Evolutionary conservation across 768 basidiomycete species (phyloP).

Genomic region (Coprinopsis strossmayeri): DNA sequence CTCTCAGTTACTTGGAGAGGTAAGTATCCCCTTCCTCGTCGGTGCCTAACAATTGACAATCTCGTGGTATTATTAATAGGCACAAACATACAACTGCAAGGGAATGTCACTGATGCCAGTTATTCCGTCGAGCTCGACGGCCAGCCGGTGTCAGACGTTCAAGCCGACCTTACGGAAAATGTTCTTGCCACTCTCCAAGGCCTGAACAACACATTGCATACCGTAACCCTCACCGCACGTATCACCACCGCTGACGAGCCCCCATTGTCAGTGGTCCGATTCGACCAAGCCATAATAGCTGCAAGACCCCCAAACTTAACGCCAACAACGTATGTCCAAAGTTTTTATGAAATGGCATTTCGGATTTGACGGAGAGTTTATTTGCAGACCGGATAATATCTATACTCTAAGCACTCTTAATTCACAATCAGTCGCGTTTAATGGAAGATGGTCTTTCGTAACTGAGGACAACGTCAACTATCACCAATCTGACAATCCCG

Average conservation of each 20-base stretch:
- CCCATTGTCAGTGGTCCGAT: slow-evolving; percentile 36
- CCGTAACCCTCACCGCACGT: slow-evolving; percentile 45
- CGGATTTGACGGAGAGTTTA: too few species aligned
- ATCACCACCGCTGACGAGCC: slow-evolving; percentile 21
- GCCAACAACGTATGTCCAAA: neutral
- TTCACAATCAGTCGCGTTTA: neutral
- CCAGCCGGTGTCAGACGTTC: slow-evolving; percentile 15
- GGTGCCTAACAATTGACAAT: neutral
- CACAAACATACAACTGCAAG: slow-evolving; percentile 55
- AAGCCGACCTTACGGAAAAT: slow-evolving; percentile 22
- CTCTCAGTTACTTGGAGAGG: slow-evolving; percentile 58
- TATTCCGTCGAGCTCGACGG: slow-evolving; percentile 54
- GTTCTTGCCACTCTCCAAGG: slow-evolving; percentile 44
- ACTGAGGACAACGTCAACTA: slow-evolving; percentile 19
- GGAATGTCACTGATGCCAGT: slow-evolving; percentile 36
- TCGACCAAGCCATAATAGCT: slow-evolving; percentile 51
- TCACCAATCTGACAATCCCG: slow-evolving; percentile 29
- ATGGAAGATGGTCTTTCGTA: slow-evolving; percentile 4
- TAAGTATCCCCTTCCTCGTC: slow-evolving; percentile 20
- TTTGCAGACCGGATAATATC: slow-evolving; percentile 1
- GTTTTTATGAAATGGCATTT: too few species aligned
- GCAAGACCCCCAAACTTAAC: slow-evolving; percentile 24
- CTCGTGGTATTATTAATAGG: slow-evolving; percentile 41
- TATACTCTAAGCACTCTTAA: neutral
- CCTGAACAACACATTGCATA: slow-evolving; percentile 45